phyloP scores from a whole-genome alignment of 306 rosid genomes.

The Trifolium subterraneum region DNA sequence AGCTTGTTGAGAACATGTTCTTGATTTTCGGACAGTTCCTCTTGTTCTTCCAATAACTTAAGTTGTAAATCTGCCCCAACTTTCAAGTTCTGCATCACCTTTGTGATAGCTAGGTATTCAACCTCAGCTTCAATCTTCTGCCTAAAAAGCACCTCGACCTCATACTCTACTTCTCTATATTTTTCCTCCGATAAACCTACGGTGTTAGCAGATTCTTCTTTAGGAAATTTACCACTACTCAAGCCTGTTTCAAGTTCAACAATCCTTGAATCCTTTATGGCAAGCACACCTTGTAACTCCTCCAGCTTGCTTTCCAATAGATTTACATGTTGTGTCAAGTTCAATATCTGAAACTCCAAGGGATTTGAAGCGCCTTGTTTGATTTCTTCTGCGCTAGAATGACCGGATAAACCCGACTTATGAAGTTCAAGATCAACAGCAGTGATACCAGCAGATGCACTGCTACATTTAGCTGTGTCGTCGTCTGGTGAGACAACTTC shows the following conservation, averaged over 20 bases:
- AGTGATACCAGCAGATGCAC: slow-evolving; percentile 48
- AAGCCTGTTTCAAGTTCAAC: slow-evolving; percentile 72
- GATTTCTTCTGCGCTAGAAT: slow-evolving; percentile 53
- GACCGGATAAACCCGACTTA: slow-evolving; percentile 48
- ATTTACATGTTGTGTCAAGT: slow-evolving; percentile 62
- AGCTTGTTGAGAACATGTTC: slow-evolving; percentile 54
- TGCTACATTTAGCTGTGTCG: slow-evolving; percentile 50
- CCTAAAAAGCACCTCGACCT: slow-evolving; percentile 59
- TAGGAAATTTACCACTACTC: slow-evolving; percentile 45
- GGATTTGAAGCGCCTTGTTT: slow-evolving; percentile 54
- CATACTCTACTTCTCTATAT: slow-evolving; percentile 48
- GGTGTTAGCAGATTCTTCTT: slow-evolving; percentile 56
- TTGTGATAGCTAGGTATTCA: slow-evolving; percentile 57
- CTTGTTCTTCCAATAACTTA: slow-evolving; percentile 58
- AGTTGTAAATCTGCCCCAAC: slow-evolving; percentile 43
- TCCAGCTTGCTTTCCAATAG: slow-evolving; percentile 59
- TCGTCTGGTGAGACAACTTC: slow-evolving; percentile 51
- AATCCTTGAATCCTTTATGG: slow-evolving; percentile 60
- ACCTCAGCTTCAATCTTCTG: slow-evolving; percentile 79
- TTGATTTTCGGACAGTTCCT: slow-evolving; percentile 56
- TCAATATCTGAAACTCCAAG: slow-evolving; percentile 57
- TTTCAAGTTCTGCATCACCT: slow-evolving; percentile 55
- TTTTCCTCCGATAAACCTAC: slow-evolving; percentile 50
- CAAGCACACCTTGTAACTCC: slow-evolving; percentile 55
- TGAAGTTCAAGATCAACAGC: slow-evolving; percentile 45